Evolutionary conservation across 176 grass and related monocot genomes (phyloP).

Genomic region (Carex scoparia): DNA sequence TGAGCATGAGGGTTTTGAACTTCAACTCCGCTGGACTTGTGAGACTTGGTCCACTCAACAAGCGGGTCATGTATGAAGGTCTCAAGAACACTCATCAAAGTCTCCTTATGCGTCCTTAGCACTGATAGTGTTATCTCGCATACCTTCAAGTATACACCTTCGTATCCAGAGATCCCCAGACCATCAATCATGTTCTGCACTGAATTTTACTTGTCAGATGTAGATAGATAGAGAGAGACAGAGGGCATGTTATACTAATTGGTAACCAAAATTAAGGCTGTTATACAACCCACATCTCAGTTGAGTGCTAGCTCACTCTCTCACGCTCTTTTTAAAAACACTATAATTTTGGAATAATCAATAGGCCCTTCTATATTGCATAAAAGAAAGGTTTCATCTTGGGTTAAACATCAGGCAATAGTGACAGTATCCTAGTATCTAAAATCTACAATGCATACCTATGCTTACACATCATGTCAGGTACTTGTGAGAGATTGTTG

Average conservation of each 20-base stretch:
- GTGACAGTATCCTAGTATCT: background rate
- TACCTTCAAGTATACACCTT: slow-evolving; percentile 86
- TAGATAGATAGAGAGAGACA: background rate
- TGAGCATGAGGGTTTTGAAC: slow-evolving; percentile 90
- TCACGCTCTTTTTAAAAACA: background rate
- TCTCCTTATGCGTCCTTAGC: slow-evolving; percentile 81
- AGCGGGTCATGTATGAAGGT: slow-evolving; percentile 91
- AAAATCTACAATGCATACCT: background rate
- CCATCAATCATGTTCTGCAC: slow-evolving; percentile 97
- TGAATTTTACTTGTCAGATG: background rate
- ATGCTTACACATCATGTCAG: background rate
- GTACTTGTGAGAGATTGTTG: background rate
- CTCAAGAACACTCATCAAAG: slow-evolving; percentile 89
- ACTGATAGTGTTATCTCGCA: slow-evolving; percentile 91
- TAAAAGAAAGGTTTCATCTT: background rate
- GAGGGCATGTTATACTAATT: background rate
- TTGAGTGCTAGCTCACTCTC: background rate
- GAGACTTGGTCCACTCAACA: slow-evolving; percentile 92
- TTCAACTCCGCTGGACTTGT: slow-evolving; percentile 79
- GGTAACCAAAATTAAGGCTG: background rate
- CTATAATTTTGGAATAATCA: background rate
- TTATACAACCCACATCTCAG: background rate
- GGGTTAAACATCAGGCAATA: background rate
- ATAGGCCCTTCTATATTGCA: background rate
- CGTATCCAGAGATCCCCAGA: slow-evolving; percentile 88